These are phyloP conservation scores for Lactifluus subvellereus DNA, from an alignment of 768 basidiomycete genomes.

Conservation along the genomic window DNA sequence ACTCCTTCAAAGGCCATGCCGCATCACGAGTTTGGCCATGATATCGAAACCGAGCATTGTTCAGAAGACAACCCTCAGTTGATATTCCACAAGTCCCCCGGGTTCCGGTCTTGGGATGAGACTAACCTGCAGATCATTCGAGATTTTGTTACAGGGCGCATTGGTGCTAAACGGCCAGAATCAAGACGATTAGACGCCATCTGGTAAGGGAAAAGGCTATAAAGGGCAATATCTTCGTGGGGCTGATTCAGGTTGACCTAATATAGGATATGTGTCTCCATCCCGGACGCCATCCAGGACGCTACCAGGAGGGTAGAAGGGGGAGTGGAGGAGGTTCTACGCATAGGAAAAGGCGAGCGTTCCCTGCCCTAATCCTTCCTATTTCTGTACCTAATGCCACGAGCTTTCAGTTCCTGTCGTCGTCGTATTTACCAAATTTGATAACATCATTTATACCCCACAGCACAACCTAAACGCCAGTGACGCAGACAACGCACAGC, in stretches of 20 bases:
- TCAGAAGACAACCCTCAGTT: background rate
- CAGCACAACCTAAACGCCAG: too few species aligned
- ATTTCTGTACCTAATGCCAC: too few species aligned
- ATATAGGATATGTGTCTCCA: too few species aligned
- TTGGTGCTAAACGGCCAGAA: background rate
- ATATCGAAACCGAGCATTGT: background rate
- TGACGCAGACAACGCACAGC: too few species aligned
- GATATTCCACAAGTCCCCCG: background rate
- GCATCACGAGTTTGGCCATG: background rate
- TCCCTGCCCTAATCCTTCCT: background rate
- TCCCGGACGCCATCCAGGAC: background rate
- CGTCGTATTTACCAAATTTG: conserved; percentile 3
- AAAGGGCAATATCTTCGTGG: too few species aligned
- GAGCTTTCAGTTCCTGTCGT: background rate
- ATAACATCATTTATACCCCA: background rate
- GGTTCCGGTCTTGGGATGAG: background rate
- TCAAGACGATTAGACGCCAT: background rate
- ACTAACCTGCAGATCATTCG: background rate
- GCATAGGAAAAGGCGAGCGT: background rate
- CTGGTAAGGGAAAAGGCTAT: background rate
- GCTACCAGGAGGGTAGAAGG: background rate
- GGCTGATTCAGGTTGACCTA: background rate
- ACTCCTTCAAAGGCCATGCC: background rate
- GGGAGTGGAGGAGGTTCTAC: background rate
- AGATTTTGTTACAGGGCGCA: background rate